Percentiles rank a stretch among this genome's conserved stretches.
Conservation (phyloP, 345 rosid genomes). For the Punica granatum region DNA sequence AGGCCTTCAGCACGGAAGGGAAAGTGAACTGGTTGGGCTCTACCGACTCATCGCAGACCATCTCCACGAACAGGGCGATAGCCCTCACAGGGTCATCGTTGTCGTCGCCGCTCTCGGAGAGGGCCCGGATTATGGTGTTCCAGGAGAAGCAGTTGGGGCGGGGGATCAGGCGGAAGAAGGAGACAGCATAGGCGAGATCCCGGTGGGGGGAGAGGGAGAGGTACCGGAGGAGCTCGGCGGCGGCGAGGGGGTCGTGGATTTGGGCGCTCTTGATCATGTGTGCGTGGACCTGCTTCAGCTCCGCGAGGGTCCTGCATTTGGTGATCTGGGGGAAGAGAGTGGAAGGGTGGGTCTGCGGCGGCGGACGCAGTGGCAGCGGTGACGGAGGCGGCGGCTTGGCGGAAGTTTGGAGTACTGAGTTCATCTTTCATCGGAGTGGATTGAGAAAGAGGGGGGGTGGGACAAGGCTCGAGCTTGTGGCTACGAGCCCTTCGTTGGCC, state of each 20-base stretch:
- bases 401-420: not conserved
- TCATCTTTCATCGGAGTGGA: not conserved
- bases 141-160: slow-evolving; percentile 68
- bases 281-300: slow-evolving; percentile 61
- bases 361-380: not conserved
- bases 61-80: slow-evolving; percentile 30
- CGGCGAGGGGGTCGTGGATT: slow-evolving; percentile 56
- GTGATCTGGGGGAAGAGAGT: slow-evolving; percentile 46
- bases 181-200: slow-evolving; percentile 34
- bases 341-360: slow-evolving; percentile 32
- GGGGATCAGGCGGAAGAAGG: slow-evolving; percentile 41
- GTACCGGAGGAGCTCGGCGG: slow-evolving; percentile 53
- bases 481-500: not conserved
- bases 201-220: slow-evolving; percentile 37
- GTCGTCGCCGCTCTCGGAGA: slow-evolving; percentile 31
- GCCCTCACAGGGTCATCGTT: slow-evolving; percentile 22
- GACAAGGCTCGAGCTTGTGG: not conserved
- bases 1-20: slow-evolving; percentile 61
- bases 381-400: not conserved
- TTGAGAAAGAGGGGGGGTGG: not conserved
- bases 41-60: slow-evolving; percentile 38
- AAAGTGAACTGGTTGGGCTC: slow-evolving; percentile 52
- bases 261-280: slow-evolving; percentile 51
- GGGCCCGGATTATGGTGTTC: slow-evolving; percentile 67
- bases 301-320: slow-evolving; percentile 36